Conservation (phyloP, 345 rosid species). For the Eutrema yunnanense region DNA sequence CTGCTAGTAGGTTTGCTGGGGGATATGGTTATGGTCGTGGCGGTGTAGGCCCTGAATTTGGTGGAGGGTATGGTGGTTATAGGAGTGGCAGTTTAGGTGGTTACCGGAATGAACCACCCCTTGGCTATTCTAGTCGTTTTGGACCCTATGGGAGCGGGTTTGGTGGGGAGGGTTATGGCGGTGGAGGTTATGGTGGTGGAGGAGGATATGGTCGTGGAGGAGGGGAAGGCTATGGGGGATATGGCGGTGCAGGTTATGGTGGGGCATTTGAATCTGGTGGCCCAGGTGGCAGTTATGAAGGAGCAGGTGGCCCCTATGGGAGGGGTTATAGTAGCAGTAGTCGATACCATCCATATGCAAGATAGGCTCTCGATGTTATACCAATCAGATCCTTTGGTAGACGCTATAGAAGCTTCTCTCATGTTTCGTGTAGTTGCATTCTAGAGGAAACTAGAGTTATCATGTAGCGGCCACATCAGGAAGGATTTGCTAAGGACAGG, state of each 20-base stretch:
- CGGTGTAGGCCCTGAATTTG: slow-evolving; percentile 60
- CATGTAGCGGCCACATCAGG: slow-evolving; percentile 30
- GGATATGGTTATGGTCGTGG: slow-evolving; percentile 70
- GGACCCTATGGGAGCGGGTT: slow-evolving; percentile 71
- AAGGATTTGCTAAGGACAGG: slow-evolving; percentile 30
- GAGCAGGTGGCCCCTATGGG: slow-evolving; percentile 71
- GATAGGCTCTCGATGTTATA: slow-evolving; percentile 37
- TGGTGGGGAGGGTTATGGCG: slow-evolving; percentile 79
- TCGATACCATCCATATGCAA: slow-evolving; percentile 94
- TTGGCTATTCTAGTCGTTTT: slow-evolving; percentile 89
- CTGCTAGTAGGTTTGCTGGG: slow-evolving; percentile 54
- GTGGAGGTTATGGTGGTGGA: slow-evolving; percentile 41
- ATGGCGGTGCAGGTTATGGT: slow-evolving; percentile 54
- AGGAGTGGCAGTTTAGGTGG: slow-evolving; percentile 61
- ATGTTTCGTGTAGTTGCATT: slow-evolving; percentile 23
- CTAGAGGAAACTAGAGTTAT: slow-evolving; percentile 29
- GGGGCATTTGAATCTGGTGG: slow-evolving; percentile 79
- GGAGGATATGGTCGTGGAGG: slow-evolving; percentile 47
- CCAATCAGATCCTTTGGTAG: slow-evolving; percentile 18
- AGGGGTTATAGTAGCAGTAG: slow-evolving; percentile 93
- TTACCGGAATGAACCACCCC: slow-evolving; percentile 65
- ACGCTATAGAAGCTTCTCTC: slow-evolving; percentile 23
- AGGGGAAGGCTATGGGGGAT: slow-evolving; percentile 49
- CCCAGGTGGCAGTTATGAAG: slow-evolving; percentile 81
- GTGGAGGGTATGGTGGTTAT: slow-evolving; percentile 62